phyloP scores from a whole-genome alignment of 495 filamentous ascomycete species.

The Terfezia boudieri region DNA sequence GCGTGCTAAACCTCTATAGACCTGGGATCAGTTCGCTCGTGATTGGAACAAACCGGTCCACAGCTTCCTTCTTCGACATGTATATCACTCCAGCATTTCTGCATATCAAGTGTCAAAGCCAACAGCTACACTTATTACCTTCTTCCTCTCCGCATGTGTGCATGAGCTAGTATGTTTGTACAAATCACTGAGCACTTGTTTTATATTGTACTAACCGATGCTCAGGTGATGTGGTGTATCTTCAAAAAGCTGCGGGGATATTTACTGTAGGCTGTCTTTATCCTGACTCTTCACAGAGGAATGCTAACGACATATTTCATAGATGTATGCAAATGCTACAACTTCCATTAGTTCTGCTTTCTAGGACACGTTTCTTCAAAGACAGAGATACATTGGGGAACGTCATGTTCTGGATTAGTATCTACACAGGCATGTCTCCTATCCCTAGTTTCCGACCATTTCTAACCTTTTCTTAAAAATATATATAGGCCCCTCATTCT shows the following conservation, averaged over 20 bases:
- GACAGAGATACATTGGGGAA: constrained; percentile 40
- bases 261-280: constrained; percentile 23
- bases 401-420: constrained; percentile 51
- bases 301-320: background rate
- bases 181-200: too few species aligned
- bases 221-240: constrained; percentile 42
- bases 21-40: constrained; percentile 26
- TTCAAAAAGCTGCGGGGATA: constrained; percentile 59
- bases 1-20: constrained; percentile 1
- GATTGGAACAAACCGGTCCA: constrained; percentile 59
- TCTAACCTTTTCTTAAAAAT: background rate
- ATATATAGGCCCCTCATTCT: constrained; percentile 39
- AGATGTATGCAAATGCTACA: constrained; percentile 42
- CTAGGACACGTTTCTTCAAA: constrained; percentile 37
- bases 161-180: constrained; percentile 32
- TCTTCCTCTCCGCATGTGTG: constrained; percentile 43
- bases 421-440: constrained; percentile 17
- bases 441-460: background rate
- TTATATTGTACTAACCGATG: too few species aligned
- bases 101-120: constrained; percentile 41
- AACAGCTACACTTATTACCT: constrained; percentile 52
- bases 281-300: background rate
- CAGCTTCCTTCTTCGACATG: constrained; percentile 48
- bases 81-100: constrained; percentile 52
- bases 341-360: constrained; percentile 41